Conservation (phyloP, 257 asterid species). For the Penstemon barbatus region DNA sequence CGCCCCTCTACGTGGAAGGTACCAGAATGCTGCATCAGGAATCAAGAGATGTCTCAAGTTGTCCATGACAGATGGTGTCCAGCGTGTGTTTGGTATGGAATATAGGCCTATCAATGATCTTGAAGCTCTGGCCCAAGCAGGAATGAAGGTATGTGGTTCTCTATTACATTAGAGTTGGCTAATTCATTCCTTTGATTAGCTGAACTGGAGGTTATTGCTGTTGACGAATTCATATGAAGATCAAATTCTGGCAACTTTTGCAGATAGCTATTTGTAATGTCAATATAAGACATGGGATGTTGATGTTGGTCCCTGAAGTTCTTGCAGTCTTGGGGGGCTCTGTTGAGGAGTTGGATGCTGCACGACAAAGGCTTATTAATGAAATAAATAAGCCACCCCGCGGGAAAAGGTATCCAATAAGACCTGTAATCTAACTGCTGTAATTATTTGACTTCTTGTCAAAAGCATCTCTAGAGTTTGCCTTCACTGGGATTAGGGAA, state of each 20-base stretch:
- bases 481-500: background rate
- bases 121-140: constrained; percentile 71
- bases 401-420: constrained; percentile 66
- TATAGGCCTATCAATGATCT: constrained; percentile 86
- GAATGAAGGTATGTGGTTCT: constrained; percentile 62
- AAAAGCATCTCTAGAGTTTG: background rate
- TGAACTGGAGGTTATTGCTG: constrained; percentile 15
- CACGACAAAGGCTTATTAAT: constrained; percentile 72
- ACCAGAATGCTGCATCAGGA: constrained; percentile 75
- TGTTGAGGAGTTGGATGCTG: constrained; percentile 83
- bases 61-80: constrained; percentile 94
- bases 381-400: constrained; percentile 96
- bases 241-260: background rate
- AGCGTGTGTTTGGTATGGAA: constrained; percentile 94
- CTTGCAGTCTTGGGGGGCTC: constrained; percentile 78
- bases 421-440: background rate
- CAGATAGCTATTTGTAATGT: constrained; percentile 85
- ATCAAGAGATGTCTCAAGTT: constrained; percentile 86
- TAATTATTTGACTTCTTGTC: constrained; percentile 13
- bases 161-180: constrained; percentile 6
- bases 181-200: constrained; percentile 22
- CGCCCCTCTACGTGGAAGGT: constrained; percentile 77
- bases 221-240: background rate
- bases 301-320: constrained; percentile 95
- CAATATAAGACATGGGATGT: constrained; percentile 72